A percentile compares a stretch with the other conserved stretches of the same genome.
These are phyloP conservation scores for Carex kokanica DNA, from an alignment of 176 grass and related monocot genomes.

Conservation along the genomic window DNA sequence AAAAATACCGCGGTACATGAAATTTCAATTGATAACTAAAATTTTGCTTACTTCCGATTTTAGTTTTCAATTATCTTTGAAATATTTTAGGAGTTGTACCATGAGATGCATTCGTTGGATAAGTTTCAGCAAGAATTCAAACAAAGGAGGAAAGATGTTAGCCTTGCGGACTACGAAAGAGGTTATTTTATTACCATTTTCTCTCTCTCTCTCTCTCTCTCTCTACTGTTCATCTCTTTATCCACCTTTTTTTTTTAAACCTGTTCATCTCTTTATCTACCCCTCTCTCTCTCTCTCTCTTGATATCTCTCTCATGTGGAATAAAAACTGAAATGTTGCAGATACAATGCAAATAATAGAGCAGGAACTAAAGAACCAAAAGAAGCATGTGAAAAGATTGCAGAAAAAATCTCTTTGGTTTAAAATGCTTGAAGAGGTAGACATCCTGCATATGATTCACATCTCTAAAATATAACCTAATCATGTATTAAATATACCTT, in stretches of 20 bases:
- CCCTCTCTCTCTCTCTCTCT: neutral
- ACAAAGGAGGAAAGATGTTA: constrained; percentile 42
- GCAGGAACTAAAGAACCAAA: constrained; percentile 82
- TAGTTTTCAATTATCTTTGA: neutral
- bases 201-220: neutral
- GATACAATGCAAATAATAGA: constrained; percentile 67
- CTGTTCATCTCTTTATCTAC: constrained; percentile 8
- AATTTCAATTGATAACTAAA: constrained; percentile 5
- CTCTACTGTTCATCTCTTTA: constrained; percentile 6
- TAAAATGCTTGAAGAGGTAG: constrained; percentile 76
- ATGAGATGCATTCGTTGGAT: constrained; percentile 77
- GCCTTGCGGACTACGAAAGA: neutral
- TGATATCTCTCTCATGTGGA: neutral
- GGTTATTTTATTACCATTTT: constrained; percentile 5
- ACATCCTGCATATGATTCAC: constrained; percentile 6
- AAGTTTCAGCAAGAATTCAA: constrained; percentile 76
- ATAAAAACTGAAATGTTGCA: constrained; percentile 33
- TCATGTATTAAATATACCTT: neutral
- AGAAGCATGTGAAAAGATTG: constrained; percentile 78
- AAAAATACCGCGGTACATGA: constrained; percentile 63
- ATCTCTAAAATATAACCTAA: constrained; percentile 2
- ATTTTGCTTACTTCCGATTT: neutral
- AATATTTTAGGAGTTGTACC: constrained; percentile 75
- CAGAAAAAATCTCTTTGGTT: constrained; percentile 98
- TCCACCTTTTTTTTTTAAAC: neutral